Base-by-base conservation (phyloP, 2,329 filamentous ascomycete species). In the Xylaria sp. region DNA sequence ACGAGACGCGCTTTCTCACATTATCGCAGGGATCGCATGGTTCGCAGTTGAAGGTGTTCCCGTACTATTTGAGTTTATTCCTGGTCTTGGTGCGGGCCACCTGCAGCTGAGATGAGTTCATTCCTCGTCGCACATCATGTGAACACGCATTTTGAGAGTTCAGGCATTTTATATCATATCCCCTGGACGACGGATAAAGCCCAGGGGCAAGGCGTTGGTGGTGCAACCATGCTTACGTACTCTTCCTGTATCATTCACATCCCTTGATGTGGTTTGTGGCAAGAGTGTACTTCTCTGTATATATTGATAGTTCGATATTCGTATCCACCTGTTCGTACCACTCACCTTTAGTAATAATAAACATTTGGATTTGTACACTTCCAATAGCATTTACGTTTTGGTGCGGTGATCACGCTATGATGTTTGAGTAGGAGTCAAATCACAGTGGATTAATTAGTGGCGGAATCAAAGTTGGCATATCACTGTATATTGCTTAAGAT, bases 1-100 rank as follows among this genome's bases (percentile, higher is more conserved):
- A 54, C 41, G 25, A 39, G n/a, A 50, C 20, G 23, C 23, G 51
- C n/a, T 59, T 63, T 55, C 63, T 68, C 18, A 68, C 55, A 63
- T 25, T 23, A 31, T 69, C 12, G 0, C 15, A 79, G 78, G 78
- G 25, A 79, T 79, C 69, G 78, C 75, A 39, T 76, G 77, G 74
- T 69, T 79, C 10, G 77, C 77, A 39, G 88, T 83, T 25, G 82
- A 83, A 72, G 73, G 79, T 23, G 81, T 82, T 34, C 82, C 82
- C n/a, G 77, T 83, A 54, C 76, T 84, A 25, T 82, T 82, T 68
- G 81, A 83, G 61, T 65, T 82, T 51, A 79, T 83, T 59, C 76
- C 76, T 50, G 82, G 82, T 39, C 72, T 83, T 28, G 81, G 82
- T 59, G 72, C 75, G 55, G 74, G 75, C 41, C 76, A 77, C 59